Conservation (phyloP, 768 basidiomycete genomes). For the Xerocomellus intermedius region DNA sequence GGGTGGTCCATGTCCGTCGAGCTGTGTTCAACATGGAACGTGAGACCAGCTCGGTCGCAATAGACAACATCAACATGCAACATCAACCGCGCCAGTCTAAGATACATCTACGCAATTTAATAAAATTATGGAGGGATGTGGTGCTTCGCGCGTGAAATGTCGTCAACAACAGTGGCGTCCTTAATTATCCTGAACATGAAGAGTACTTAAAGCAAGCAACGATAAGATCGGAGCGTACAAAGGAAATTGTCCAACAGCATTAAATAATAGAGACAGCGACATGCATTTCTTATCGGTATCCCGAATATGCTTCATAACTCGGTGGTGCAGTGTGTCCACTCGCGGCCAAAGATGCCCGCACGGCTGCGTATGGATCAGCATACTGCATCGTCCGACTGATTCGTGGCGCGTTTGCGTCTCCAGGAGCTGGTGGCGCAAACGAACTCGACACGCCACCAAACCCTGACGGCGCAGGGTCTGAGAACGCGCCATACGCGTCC, state of each 20-base stretch:
- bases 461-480: conserved; percentile 79
- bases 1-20: conserved; percentile 9
- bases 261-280: not conserved
- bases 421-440: conserved; percentile 33
- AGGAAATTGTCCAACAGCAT: conserved; percentile 2
- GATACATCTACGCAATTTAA: conserved; percentile 11
- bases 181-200: conserved; percentile 8
- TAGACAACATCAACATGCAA: conserved; percentile 9
- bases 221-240: conserved; percentile 14
- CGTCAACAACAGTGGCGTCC: conserved; percentile 11
- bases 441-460: conserved; percentile 48
- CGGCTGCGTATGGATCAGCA: conserved; percentile 84
- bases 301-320: conserved; percentile 54
- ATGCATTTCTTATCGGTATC: conserved; percentile 40
- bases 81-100: not conserved
- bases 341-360: conserved; percentile 55
- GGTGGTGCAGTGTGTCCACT: conserved; percentile 40
- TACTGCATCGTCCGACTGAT: conserved; percentile 93
- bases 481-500: conserved; percentile 90
- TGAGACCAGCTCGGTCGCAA: conserved; percentile 20
- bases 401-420: conserved; percentile 39
- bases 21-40: conserved; percentile 1
- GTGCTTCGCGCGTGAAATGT: not conserved
- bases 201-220: conserved; percentile 4
- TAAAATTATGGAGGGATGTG: conserved; percentile 8